A percentile compares a stretch with the other conserved stretches of the same genome.
phyloP scores from a whole-genome alignment of 371 early-diverging fungal species.

The Phascolomyces articulosus region DNA sequence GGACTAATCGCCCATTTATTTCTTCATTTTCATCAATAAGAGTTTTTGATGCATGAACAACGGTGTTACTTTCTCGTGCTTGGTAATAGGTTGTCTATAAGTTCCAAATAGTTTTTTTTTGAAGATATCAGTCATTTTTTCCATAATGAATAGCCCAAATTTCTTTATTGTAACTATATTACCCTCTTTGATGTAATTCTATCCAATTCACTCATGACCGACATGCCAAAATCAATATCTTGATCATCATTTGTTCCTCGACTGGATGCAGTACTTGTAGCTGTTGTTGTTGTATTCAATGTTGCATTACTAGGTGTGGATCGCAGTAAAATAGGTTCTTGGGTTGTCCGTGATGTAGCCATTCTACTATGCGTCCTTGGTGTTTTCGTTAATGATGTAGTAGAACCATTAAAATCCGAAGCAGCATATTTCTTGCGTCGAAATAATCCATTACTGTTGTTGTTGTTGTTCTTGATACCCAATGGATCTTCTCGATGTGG shows the following conservation, averaged over 20 bases:
- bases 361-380: background rate
- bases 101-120: background rate
- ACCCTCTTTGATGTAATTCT: background rate
- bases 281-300: background rate
- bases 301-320: background rate
- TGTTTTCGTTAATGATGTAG: background rate
- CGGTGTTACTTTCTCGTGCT: background rate
- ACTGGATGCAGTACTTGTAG: no score
- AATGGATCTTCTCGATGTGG: no score
- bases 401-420: background rate
- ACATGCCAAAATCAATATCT: background rate
- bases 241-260: background rate
- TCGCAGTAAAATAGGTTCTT: background rate
- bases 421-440: background rate
- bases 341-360: background rate
- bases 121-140: no score
- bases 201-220: background rate
- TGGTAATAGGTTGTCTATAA: background rate
- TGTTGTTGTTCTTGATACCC: no score
- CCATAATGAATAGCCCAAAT: no score
- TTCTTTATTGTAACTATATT: no score
- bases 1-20: background rate
- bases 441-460: no score
- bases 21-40: background rate
- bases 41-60: constrained; percentile 3